phyloP scores from a whole-genome alignment of 176 grass and related monocot species.

The Cocos nucifera region DNA sequence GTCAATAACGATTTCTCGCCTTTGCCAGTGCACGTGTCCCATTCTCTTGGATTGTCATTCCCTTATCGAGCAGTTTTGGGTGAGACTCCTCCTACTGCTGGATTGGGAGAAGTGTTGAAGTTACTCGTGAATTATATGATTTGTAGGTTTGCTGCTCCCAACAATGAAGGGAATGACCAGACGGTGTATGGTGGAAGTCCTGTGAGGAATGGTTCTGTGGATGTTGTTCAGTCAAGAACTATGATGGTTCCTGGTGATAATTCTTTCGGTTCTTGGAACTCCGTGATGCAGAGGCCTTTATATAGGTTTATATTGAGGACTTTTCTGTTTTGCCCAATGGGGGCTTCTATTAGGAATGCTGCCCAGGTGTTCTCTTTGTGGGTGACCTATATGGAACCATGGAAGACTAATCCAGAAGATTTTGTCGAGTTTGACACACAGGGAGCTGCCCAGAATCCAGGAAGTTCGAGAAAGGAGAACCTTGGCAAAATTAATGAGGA shows the following conservation, averaged over 20 bases:
- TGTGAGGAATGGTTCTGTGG: slow-evolving; percentile 5
- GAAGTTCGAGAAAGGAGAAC: slow-evolving; percentile 2
- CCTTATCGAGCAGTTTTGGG: slow-evolving; percentile 10
- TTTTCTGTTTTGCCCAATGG: slow-evolving; percentile 69
- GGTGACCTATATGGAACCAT: slow-evolving; percentile 76
- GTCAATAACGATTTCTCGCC: slow-evolving; percentile 79
- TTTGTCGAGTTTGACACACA: slow-evolving; percentile 35
- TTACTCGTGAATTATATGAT: slow-evolving; percentile 66
- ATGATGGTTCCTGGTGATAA: slow-evolving; percentile 4
- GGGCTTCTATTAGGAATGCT: slow-evolving; percentile 41
- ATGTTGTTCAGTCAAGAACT: slow-evolving; percentile 1
- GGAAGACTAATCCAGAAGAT: slow-evolving; percentile 55
- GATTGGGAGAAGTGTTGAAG: slow-evolving; percentile 49
- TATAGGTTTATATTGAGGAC: slow-evolving; percentile 76
- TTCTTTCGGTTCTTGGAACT: slow-evolving; percentile 43
- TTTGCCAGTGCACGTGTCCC: slow-evolving; percentile 27
- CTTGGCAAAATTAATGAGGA: neutral
- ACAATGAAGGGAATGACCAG: neutral
- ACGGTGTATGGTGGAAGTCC: slow-evolving; percentile 30
- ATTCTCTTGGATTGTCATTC: slow-evolving; percentile 26
- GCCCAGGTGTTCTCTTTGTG: slow-evolving; percentile 62
- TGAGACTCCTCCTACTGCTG: slow-evolving; percentile 43
- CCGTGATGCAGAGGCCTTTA: slow-evolving; percentile 56
- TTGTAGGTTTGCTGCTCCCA: slow-evolving; percentile 7
- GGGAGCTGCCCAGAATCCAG: slow-evolving; percentile 16